Base-by-base conservation (phyloP, 2,329 filamentous ascomycete genomes). In the Trichoderma citrinoviride region DNA sequence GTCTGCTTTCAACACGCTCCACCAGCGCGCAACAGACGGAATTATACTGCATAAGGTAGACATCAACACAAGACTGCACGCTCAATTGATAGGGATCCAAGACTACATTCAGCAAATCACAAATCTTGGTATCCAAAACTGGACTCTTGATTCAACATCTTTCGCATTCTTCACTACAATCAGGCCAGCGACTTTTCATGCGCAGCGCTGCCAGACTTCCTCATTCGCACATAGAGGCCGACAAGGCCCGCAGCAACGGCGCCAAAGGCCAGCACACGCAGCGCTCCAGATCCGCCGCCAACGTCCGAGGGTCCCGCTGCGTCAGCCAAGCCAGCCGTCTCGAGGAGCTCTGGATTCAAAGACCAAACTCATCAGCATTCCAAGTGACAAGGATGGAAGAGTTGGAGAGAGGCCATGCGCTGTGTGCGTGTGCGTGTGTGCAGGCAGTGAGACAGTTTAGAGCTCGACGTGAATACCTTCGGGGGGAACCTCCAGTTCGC, bases 401-500 rank as follows among this genome's bases (percentile, higher is more conserved):
- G 44, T 50, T 65, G 61, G 58, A 64, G 64, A 66, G n/a, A n/a
- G n/a, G n/a, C n/a, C n/a, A n/a, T n/a, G n/a, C n/a, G n/a, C n/a
- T 14, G 33, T 14, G 33, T 12, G 33, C 14, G 33, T 37, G 12
- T 37, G 33, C 33, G 33, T 37, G 33, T 37, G 33, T 37, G 33
- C 33, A 37, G 33, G 33, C 33, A 37, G 33, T 14, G 68, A 70
- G 76, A 80, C 40, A 19, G n/a, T 52, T 82, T 85, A 95, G 80
- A 95, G 90, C 82, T 95, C 91, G 81, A 89, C 86, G 81, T 93
- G 90, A 83, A 92, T 94, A 95, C 92, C 92, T 95, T 95, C 92
- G 83, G 87, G 83, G 77, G 91, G 90, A 70, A 93, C 89, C 77
- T 89, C 85, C 72, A 95, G 82, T 84, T 94, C 91, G 78, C 92